Percentiles rank a stretch among this genome's conserved stretches.
Evolutionary conservation across 225 moss, liverwort and hornwort genomes (phyloP).

Genomic region (Climacium dendroides): DNA sequence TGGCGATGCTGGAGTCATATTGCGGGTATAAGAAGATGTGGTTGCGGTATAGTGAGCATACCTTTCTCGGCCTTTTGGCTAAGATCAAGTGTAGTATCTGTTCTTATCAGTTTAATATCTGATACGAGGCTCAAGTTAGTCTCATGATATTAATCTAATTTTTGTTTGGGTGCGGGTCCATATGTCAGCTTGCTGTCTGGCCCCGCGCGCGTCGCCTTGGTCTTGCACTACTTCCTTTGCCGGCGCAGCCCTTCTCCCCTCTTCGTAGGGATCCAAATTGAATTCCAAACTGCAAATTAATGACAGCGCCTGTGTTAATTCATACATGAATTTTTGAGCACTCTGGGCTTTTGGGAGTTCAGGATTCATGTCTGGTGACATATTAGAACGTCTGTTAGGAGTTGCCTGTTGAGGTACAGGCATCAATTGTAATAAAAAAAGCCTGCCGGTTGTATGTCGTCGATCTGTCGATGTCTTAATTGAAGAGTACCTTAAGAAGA

Average conservation of each 20-base stretch:
- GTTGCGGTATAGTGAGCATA: rapidly evolving
- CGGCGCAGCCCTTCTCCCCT: neutral
- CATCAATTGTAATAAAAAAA: neutral
- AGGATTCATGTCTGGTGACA: too few species aligned
- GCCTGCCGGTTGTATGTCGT: too few species aligned
- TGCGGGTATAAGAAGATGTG: neutral
- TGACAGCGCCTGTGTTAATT: rapidly evolving
- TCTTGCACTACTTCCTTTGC: neutral
- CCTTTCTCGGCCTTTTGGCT: conserved; percentile 62
- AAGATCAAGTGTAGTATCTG: conserved; percentile 66
- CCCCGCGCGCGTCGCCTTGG: neutral
- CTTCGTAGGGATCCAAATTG: neutral
- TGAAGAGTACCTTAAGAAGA: neutral
- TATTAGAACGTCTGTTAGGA: too few species aligned
- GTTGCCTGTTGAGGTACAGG: too few species aligned
- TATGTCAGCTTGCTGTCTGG: neutral
- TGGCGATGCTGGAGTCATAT: neutral
- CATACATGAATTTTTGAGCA: too few species aligned
- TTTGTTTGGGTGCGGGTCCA: neutral
- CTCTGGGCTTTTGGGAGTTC: rapidly evolving
- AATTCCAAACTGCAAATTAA: neutral
- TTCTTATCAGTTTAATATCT: conserved; percentile 65
- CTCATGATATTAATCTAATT: conserved; percentile 59
- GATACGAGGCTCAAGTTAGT: conserved; percentile 49
- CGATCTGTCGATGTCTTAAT: neutral